Base-by-base conservation (phyloP, 805 yeast genomes). In the Candida patagonica region DNA sequence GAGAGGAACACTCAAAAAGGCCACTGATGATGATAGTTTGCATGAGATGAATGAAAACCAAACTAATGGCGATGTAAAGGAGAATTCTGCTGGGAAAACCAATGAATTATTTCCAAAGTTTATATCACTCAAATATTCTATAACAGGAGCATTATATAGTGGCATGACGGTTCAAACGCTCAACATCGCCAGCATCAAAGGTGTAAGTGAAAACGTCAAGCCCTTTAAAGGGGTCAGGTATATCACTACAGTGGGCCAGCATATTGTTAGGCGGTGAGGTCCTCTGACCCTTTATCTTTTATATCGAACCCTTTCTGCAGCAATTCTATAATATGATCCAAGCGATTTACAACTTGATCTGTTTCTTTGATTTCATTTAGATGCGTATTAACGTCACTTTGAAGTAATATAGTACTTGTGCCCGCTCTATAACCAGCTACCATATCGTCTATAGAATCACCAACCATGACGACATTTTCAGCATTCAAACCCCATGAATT, bases 221-320 rank as follows among this genome's bases (percentile, higher is more conserved):
- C 95, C 95, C 0, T 88, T 76, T 65, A 88, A 87, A 57, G 97
- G 97, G 1, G 96, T 88, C 16, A 82, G 87, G 54, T 88, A 88
- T 55, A 63, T 73, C 8, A 77, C 95, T 5, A 61, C 62, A 40
- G 69, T 82, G 0, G 82, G 80, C 1, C 78, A 79, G 40, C 73
- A 66, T 50, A 61, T 75, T 2, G 63, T 77, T 16, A 59, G 78
- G 26, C 62, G 52, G 24, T 27, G 13, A 39, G 16, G 22, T 5
- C n/a, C 13, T 8, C 15, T 3, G 15, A 5, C 26, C 12, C 20
- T 30, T 37, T 46, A 15, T 26, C 20, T 40, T 47, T 48, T 26
- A 43, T 23, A 7, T 43, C 51, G 37, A 67, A 52, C 0, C 75
- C 76, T 2, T 42, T 39, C 23, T 62, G 53, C 6, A 71, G 40